Evolutionary conservation across 2,329 filamentous ascomycete species (phyloP).

Genomic region (Trichoderma afroharzianum): DNA sequence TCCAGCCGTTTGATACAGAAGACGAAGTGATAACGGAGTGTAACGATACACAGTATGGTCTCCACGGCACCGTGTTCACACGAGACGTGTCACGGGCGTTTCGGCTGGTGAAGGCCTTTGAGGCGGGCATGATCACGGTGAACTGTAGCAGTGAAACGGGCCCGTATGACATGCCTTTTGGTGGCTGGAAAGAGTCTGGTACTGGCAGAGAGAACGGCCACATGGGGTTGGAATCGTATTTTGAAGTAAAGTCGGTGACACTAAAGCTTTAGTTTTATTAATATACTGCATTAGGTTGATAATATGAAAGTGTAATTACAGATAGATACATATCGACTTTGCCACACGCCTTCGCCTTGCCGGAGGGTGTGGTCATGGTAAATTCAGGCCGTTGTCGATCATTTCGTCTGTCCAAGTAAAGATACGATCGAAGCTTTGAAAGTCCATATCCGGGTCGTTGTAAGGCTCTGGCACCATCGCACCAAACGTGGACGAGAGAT

Average conservation of each 20-base stretch:
- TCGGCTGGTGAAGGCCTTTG: slow-evolving; percentile 44
- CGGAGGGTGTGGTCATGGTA: not conserved
- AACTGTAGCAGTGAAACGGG: slow-evolving; percentile 28
- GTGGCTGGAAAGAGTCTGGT: slow-evolving; percentile 57
- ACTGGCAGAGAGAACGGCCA: slow-evolving; percentile 49
- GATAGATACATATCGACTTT: not conserved
- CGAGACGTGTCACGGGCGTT: slow-evolving; percentile 38
- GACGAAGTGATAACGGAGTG: slow-evolving; percentile 27
- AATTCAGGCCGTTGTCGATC: not conserved
- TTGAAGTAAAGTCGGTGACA: slow-evolving; percentile 31
- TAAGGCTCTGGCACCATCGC: not conserved
- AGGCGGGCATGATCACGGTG: slow-evolving; percentile 44
- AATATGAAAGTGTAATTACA: not conserved
- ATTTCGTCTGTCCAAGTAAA: slow-evolving; percentile 19
- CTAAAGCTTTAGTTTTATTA: slow-evolving; percentile 1
- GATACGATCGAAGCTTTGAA: slow-evolving; percentile 17
- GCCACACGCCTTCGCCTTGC: not conserved
- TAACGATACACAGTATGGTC: slow-evolving; percentile 46
- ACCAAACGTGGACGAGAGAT: slow-evolving; percentile 3
- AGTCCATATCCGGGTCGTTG: not conserved
- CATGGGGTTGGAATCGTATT: slow-evolving; percentile 38
- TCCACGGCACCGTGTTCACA: slow-evolving; percentile 54
- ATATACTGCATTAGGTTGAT: not conserved
- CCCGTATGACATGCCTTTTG: slow-evolving; percentile 24
- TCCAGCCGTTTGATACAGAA: slow-evolving; percentile 27